These are phyloP conservation scores for Talaromyces albobiverticillius DNA, from an alignment of 2,329 filamentous ascomycete species.

Conservation along the genomic window DNA sequence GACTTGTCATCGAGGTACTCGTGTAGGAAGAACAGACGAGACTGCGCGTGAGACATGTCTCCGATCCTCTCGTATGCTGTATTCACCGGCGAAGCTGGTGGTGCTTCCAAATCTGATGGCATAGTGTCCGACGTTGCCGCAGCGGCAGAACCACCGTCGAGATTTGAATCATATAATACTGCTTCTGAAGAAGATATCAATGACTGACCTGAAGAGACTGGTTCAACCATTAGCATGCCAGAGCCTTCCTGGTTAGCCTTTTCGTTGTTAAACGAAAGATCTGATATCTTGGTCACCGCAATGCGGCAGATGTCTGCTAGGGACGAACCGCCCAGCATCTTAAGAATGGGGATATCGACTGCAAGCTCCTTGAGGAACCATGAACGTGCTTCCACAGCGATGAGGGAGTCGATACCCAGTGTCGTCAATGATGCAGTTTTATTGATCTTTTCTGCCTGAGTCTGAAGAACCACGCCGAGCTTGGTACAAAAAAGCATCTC, in stretches of 20 bases:
- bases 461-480: background rate
- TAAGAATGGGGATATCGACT: conserved; percentile 46
- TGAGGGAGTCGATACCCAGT: conserved; percentile 11
- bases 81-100: no score
- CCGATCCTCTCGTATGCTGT: no score
- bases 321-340: conserved; percentile 36
- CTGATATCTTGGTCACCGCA: conserved; percentile 19
- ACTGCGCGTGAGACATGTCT: background rate
- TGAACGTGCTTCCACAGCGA: background rate
- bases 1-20: background rate
- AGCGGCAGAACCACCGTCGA: no score
- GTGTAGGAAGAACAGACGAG: background rate
- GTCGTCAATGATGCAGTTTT: background rate
- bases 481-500: background rate
- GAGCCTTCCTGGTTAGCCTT: no score
- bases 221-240: no score
- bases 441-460: no score
- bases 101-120: no score
- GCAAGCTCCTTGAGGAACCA: conserved; percentile 49
- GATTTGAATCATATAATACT: no score
- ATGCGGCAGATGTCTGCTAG: conserved; percentile 16
- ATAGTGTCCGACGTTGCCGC: no score
- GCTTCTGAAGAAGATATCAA: no score
- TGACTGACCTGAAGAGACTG: no score
- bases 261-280: background rate